Percentiles rank a stretch among this genome's conserved stretches.
phyloP scores from a whole-genome alignment of 345 rosid species.

The Cardamine chenopodiifolia region DNA sequence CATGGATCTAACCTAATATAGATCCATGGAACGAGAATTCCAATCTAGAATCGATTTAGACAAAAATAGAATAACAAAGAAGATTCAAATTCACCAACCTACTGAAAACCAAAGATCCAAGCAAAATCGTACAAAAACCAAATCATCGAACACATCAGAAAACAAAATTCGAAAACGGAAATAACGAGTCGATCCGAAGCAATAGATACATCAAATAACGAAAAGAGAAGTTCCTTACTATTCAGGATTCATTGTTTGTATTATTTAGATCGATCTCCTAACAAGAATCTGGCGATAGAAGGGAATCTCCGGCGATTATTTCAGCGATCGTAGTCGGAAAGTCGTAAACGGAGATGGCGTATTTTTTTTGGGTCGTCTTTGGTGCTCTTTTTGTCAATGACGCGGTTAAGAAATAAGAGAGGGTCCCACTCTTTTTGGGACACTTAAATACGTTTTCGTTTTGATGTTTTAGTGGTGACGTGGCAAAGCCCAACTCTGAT shows the following conservation, averaged over 20 bases:
- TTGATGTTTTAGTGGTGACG: conserved; percentile 29
- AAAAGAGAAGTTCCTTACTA: conserved; percentile 40
- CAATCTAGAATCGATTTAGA: conserved; percentile 28
- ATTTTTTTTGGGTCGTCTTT: conserved; percentile 5
- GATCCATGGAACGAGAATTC: not conserved
- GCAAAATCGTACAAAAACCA: conserved; percentile 6
- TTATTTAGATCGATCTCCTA: conserved; percentile 28
- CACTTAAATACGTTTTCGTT: conserved; percentile 22
- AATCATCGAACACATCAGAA: not conserved
- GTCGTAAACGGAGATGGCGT: conserved; percentile 22
- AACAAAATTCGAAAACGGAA: not conserved
- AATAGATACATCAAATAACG: not conserved
- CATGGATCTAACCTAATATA: conserved; percentile 26
- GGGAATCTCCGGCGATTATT: conserved; percentile 20
- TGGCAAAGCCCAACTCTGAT: conserved; percentile 31
- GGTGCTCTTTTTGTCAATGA: conserved; percentile 14
- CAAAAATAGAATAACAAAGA: not conserved
- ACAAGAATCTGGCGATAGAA: not conserved
- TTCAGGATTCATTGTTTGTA: conserved; percentile 43
- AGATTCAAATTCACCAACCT: not conserved
- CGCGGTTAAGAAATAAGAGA: conserved; percentile 28
- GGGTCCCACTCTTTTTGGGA: conserved; percentile 28
- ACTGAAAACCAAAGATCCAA: conserved; percentile 9
- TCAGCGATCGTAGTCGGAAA: conserved; percentile 35
- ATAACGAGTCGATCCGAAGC: conserved; percentile 5